phyloP scores from a whole-genome alignment of 306 rosid species.

The Citrullus colocynthis region DNA sequence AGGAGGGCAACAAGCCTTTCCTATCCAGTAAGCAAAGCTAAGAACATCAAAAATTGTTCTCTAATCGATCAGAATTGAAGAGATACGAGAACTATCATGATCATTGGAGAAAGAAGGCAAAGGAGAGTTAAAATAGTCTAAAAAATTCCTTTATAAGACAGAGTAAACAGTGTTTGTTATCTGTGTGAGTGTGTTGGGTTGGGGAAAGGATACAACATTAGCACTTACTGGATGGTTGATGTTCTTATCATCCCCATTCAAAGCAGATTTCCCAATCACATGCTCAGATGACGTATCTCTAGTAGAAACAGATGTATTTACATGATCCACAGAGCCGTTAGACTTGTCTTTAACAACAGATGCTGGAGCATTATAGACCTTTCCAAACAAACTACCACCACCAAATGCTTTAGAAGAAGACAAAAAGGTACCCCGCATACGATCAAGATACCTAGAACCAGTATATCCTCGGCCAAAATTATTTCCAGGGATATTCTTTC shows the following conservation, averaged over 20 bases:
- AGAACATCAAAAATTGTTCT: background rate
- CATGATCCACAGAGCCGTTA: constrained; percentile 51
- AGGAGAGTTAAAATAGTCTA: background rate
- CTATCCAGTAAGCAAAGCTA: background rate
- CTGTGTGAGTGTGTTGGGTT: background rate
- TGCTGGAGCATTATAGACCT: constrained; percentile 39
- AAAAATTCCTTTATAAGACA: background rate
- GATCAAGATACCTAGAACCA: constrained; percentile 82
- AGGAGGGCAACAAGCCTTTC: background rate
- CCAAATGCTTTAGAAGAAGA: constrained; percentile 88
- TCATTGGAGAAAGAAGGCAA: background rate
- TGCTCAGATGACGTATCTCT: constrained; percentile 60
- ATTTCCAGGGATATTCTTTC: constrained; percentile 32
- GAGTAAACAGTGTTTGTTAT: background rate
- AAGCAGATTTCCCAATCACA: constrained; percentile 36
- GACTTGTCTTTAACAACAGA: constrained; percentile 52
- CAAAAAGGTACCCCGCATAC: constrained; percentile 81
- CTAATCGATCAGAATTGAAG: background rate
- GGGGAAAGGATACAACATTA: constrained; percentile 7
- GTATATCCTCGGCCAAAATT: constrained; percentile 47
- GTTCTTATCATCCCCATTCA: constrained; percentile 56
- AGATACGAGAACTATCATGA: background rate
- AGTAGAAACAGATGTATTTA: constrained; percentile 36
- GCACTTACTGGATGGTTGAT: constrained; percentile 58
- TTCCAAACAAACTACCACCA: constrained; percentile 65